Conservation (phyloP, 1,139 yeast genomes). For the Kurtzmaniella natalensis region DNA sequence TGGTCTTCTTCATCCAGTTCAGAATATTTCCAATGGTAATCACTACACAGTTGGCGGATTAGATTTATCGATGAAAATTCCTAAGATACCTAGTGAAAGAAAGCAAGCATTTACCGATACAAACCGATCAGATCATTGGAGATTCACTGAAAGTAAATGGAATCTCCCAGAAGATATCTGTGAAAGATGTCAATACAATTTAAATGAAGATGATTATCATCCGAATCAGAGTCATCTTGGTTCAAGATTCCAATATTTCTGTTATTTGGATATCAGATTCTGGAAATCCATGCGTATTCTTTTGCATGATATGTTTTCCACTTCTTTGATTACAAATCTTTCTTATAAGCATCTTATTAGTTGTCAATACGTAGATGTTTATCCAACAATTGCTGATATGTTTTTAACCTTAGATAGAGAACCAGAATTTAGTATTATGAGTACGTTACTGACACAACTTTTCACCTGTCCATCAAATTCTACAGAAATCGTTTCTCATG, state of each 20-base stretch:
- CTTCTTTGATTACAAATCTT: slow-evolving; percentile 65
- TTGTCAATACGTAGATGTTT: slow-evolving; percentile 77
- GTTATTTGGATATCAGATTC: slow-evolving; percentile 65
- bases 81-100: slow-evolving; percentile 25
- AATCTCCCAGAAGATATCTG: slow-evolving; percentile 37
- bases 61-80: slow-evolving; percentile 28
- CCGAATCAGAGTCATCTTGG: slow-evolving; percentile 41
- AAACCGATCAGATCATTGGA: slow-evolving; percentile 31
- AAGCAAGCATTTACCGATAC: slow-evolving; percentile 14
- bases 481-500: slow-evolving; percentile 61
- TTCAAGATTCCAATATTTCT: slow-evolving; percentile 73
- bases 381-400: slow-evolving; percentile 74
- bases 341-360: slow-evolving; percentile 58
- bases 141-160: slow-evolving; percentile 36
- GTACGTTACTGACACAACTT: slow-evolving; percentile 75
- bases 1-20: slow-evolving; percentile 29
- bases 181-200: slow-evolving; percentile 43
- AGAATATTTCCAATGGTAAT: slow-evolving; percentile 11
- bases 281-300: slow-evolving; percentile 63
- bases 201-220: slow-evolving; percentile 22
- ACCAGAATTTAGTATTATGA: slow-evolving; percentile 76
- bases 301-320: slow-evolving; percentile 65
- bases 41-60: slow-evolving; percentile 30
- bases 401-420: slow-evolving; percentile 71
- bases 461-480: slow-evolving; percentile 84